These are phyloP conservation scores for Echeveria elegans DNA, from an alignment of 164 flowering plant species.

Conservation along the genomic window DNA sequence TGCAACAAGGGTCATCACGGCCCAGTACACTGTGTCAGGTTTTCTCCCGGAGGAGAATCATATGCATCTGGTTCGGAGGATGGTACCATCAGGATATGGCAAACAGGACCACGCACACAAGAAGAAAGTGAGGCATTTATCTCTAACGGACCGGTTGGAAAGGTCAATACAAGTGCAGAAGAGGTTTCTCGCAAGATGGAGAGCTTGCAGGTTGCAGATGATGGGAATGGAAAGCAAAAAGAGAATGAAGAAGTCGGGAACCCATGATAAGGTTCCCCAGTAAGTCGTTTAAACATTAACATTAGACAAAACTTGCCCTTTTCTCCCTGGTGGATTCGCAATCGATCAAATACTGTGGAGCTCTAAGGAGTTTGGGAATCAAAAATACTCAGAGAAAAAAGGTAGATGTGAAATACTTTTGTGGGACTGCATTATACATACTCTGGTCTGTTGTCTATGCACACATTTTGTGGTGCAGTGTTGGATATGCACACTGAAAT, in stretches of 20 bases:
- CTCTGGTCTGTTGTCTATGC: background rate
- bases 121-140: background rate
- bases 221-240: background rate
- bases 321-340: background rate
- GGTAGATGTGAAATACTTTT: background rate
- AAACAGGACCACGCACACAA: background rate
- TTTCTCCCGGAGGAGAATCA: background rate
- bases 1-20: background rate
- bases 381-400: background rate
- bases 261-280: background rate
- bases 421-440: background rate
- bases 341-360: background rate
- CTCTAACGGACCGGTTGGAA: background rate
- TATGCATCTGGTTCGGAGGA: background rate
- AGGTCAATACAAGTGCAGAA: background rate
- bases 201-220: background rate
- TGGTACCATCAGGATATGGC: background rate
- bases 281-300: background rate
- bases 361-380: background rate
- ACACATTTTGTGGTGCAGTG: background rate
- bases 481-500: slow-evolving; percentile 37
- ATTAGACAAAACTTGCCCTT: background rate
- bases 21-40: background rate
- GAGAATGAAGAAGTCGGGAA: background rate
- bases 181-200: background rate